Percentiles rank a stretch among this genome's conserved stretches.
These are phyloP conservation scores for Aspergillus bertholletiae DNA, from an alignment of 495 filamentous ascomycete species.

Conservation along the genomic window DNA sequence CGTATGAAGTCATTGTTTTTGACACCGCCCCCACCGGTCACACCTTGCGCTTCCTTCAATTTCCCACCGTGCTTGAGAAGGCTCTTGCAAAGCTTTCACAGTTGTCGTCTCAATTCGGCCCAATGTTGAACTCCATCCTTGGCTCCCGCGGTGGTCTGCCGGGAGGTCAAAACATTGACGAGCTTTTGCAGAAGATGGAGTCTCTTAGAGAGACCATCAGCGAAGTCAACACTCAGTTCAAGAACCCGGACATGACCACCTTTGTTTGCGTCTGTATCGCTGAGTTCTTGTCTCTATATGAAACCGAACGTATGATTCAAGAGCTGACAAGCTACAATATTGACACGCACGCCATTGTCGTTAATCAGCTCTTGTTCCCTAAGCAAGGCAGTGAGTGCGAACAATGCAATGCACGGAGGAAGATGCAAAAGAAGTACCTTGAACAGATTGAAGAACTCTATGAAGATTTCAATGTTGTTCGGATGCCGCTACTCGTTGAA, in stretches of 20 bases:
- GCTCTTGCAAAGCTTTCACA: slow-evolving; percentile 94
- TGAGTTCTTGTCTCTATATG: slow-evolving; percentile 95
- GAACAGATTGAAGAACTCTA: slow-evolving; percentile 99
- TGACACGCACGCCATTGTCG: slow-evolving; percentile 95
- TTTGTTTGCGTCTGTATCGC: slow-evolving; percentile 99
- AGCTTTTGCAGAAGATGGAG: slow-evolving; percentile 93
- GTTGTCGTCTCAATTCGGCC: slow-evolving; percentile 89
- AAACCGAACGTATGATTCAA: slow-evolving; percentile 99
- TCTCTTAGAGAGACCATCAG: slow-evolving; percentile 84
- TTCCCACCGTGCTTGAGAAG: slow-evolving; percentile 97
- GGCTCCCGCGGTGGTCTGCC: slow-evolving; percentile 78
- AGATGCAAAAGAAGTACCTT: slow-evolving; percentile 99
- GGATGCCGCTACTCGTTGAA: slow-evolving; percentile 92
- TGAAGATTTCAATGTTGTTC: slow-evolving; percentile 98
- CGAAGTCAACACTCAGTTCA: slow-evolving; percentile 97
- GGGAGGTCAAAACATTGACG: slow-evolving; percentile 85
- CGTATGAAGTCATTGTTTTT: slow-evolving; percentile 98
- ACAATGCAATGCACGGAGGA: slow-evolving; percentile 89
- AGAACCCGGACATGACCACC: slow-evolving; percentile 91
- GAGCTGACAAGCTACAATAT: slow-evolving; percentile 91
- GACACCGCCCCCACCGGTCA: slow-evolving; percentile 99
- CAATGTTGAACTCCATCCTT: slow-evolving; percentile 90
- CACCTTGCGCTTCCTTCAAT: slow-evolving; percentile 97
- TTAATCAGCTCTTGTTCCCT: slow-evolving; percentile 96
- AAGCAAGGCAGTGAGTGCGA: slow-evolving; percentile 82